Evolutionary conservation across 805 yeast species (phyloP), one percentile per base, ranked within the genome.

Genomic region (Blastobotrys attinorum): DNA sequence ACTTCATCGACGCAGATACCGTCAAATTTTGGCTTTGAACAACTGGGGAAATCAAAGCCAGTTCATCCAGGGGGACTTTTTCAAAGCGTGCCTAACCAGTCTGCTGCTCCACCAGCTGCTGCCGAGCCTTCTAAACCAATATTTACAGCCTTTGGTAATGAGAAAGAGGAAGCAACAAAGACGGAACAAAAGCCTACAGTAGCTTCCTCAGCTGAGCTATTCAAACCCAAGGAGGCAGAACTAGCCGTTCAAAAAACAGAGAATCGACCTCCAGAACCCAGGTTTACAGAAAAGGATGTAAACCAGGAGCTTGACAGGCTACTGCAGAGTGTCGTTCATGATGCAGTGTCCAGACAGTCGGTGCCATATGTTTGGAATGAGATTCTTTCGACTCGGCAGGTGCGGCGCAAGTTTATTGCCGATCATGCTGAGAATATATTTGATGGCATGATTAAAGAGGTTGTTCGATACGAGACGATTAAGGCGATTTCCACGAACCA

Each of bases 391-490:
- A 27, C 20, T 4, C 36, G 42, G 3, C 17, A 39, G 29, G 7
- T n/a, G 7, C 36, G 42, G 5, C 17, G 22, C 3, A 20, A 31
- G 22, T 15, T 29, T 3, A 10, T 39, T 4, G 36, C 31, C 15
- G 27, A 31, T 13, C 23, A 18, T n/a, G 21, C 37, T 18, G 27
- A 7, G 7, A 27, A 60, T 15, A 54, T 84, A 34, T 69, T 73
- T 36, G 89, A 83, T 50, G 66, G 73, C 31, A 56, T 75, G 0
- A 18, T 76, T 69, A 52, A 59, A 72, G 31, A 58, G 63, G 2
- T 60, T 66, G 0, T 53, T 72, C 34, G 72, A 72, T 22, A 56
- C 65, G 2, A 60, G 63, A 37, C 37, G 13, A 27, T 15, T 11
- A 11, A 39, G 11, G 18, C 45, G 6, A 21, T 31, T 8, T 83